Evolutionary conservation across 73 alveolate species (phyloP).

Genomic region (Stentor coeruleus): DNA sequence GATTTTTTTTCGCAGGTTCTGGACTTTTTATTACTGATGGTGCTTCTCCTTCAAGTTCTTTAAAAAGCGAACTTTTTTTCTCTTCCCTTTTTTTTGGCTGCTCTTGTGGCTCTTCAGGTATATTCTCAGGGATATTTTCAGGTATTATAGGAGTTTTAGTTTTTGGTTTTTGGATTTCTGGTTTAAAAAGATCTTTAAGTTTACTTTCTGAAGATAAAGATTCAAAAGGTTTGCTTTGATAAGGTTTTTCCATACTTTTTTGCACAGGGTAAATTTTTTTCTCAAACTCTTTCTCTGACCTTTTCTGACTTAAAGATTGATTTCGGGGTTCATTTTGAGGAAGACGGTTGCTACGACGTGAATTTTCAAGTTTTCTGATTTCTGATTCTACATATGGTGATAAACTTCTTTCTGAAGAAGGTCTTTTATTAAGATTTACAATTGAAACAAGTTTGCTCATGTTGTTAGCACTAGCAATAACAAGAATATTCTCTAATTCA

Average conservation of each 20-base stretch:
- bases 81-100: not conserved
- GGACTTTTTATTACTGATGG: no score
- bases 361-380: no score
- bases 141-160: no score
- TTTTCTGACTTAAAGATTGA: no score
- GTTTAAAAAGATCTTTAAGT: not conserved
- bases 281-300: no score
- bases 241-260: no score
- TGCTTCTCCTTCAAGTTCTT: slow-evolving; percentile 1
- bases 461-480: not conserved
- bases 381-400: not conserved
- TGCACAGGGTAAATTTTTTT: no score
- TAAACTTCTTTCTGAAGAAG: not conserved
- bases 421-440: not conserved
- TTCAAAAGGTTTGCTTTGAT: not conserved
- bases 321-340: no score
- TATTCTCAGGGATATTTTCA: not conserved
- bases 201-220: not conserved
- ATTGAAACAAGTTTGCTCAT: not conserved
- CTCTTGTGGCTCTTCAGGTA: not conserved
- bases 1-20: not conserved
- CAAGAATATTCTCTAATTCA: not conserved
- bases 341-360: no score
- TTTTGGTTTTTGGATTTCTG: not conserved
- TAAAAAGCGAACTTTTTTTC: not conserved